Evolutionary conservation across 1,284 basidiomycete genomes (phyloP), one percentile per base, ranked within the genome.

Genomic region (Trichosporon inkin): DNA sequence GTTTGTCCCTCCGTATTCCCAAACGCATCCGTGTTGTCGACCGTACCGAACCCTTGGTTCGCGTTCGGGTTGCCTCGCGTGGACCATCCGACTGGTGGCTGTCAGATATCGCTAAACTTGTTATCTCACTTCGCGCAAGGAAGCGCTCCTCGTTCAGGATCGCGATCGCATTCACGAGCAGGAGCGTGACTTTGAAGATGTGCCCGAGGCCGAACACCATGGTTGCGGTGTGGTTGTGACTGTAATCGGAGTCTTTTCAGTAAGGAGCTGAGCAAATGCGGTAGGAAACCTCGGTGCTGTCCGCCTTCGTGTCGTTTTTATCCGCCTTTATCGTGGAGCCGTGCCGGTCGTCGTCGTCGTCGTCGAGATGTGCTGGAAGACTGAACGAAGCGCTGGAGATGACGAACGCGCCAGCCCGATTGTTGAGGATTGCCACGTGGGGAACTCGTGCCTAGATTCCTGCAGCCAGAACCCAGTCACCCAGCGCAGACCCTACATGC

Each of bases 61-160:
- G 68, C 68, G 3, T 62, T 60, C 19, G 65, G 60, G 11, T 83
- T 80, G 64, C 83, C 82, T 34, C 84, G 81, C 7, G 89, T 83
- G n/a, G 90, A 88, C 92, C 93, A 97, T 56, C 94, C 94, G 74
- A 98, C 94, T 97, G 70, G 20, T 56, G 63, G n/a, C 58, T 51
- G 61, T 10, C 16, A 40, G 40, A 44, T 58, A 54, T 24, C 34
- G 28, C 19, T 49, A 32, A 39, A 22, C 38, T 19, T 54, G 39
- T 20, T 41, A 24, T 84, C 88, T 71, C 75, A 97, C 95, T 92
- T 76, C 88, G 82, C 20, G 92, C 89, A 51, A 98, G 84, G 78
- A 98, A 98, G 1, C 94, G 84, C 70, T 98, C 94, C 78, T 98
- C 94, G 72, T 88, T 96, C 58, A 98, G 82, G 61, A 98, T 88